Conservation (phyloP, 257 asterid species). For the Rauvolfia tetraphylla region DNA sequence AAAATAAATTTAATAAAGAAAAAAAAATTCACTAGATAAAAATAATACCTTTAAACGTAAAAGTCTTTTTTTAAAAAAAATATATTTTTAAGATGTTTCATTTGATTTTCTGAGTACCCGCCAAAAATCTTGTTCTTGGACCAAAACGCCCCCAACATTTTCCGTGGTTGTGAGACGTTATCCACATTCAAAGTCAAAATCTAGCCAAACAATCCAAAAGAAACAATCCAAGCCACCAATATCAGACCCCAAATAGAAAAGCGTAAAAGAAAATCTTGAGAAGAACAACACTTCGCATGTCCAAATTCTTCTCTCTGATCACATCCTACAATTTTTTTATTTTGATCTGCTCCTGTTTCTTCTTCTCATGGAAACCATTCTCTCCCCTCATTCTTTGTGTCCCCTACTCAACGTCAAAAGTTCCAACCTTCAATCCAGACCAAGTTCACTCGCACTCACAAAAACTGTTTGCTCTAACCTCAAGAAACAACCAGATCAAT, state of each 20-base stretch:
- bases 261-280: background rate
- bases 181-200: slow-evolving; percentile 42
- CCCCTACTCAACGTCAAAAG: slow-evolving; percentile 51
- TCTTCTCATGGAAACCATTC: slow-evolving; percentile 71
- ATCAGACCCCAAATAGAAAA: slow-evolving; percentile 11
- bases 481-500: slow-evolving; percentile 31
- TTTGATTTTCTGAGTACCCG: background rate
- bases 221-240: slow-evolving; percentile 34
- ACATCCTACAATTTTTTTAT: slow-evolving; percentile 23
- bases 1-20: too few species aligned
- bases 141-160: slow-evolving; percentile 13
- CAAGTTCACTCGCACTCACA: slow-evolving; percentile 24
- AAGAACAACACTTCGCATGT: slow-evolving; percentile 14
- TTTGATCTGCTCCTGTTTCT: slow-evolving; percentile 13
- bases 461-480: slow-evolving; percentile 59
- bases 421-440: slow-evolving; percentile 36
- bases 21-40: too few species aligned
- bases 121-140: slow-evolving; percentile 10
- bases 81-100: too few species aligned
- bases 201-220: slow-evolving; percentile 42
- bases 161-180: slow-evolving; percentile 34
- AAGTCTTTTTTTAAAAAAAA: too few species aligned
- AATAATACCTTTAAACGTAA: too few species aligned
- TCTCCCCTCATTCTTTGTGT: slow-evolving; percentile 63
- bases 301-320: slow-evolving; percentile 28